These are phyloP conservation scores for Nitzschia inconspicua DNA, from an alignment of 108 stramenopile genomes.

Conservation along the genomic window DNA sequence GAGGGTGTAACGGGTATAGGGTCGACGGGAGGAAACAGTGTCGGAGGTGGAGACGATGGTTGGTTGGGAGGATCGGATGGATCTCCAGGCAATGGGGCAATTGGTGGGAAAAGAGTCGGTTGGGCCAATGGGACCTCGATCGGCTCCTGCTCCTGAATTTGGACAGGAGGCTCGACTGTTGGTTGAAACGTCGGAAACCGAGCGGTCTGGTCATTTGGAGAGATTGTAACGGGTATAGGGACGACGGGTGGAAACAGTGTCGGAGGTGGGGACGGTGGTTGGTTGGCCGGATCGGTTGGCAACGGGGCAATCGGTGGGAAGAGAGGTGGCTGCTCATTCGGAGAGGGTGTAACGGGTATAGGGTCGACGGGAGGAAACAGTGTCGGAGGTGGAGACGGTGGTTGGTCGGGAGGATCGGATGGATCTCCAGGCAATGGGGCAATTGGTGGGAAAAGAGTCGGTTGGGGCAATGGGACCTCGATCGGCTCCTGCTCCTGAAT, in stretches of 20 bases:
- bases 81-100: neutral
- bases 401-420: neutral
- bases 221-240: neutral
- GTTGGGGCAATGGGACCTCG: neutral
- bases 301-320: neutral
- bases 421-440: neutral
- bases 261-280: constrained; percentile 1
- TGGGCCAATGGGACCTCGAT: neutral
- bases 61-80: neutral
- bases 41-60: neutral
- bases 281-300: neutral
- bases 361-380: neutral
- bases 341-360: neutral
- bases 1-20: neutral
- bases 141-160: neutral
- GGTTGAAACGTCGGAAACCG: neutral
- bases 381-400: constrained; percentile 1
- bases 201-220: neutral
- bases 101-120: neutral
- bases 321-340: neutral
- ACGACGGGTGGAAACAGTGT: neutral
- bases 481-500: neutral
- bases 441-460: neutral
- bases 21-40: neutral
- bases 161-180: neutral